A percentile compares a stretch with the other conserved stretches of the same genome.
Conservation (phyloP, 2,329 filamentous ascomycete genomes). For the Aspergillus chevalieri region DNA sequence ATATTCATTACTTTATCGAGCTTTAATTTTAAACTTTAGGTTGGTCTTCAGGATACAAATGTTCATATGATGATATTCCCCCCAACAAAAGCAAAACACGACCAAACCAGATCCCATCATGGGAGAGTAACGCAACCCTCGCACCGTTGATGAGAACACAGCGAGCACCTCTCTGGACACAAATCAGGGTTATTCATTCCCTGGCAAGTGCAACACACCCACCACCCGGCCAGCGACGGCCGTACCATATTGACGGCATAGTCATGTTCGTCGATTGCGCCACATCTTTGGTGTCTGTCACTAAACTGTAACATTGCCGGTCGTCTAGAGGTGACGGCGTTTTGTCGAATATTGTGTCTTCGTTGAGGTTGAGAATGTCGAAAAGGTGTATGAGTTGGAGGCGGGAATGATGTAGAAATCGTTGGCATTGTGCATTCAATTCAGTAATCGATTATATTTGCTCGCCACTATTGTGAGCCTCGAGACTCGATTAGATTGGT, state of each 20-base stretch:
- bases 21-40: too few species aligned
- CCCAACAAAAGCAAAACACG: not conserved
- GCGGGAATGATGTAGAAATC: not conserved
- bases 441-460: too few species aligned
- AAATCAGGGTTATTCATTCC: slow-evolving; percentile 15
- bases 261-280: not conserved
- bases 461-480: too few species aligned
- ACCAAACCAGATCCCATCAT: not conserved
- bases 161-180: slow-evolving; percentile 9
- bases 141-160: slow-evolving; percentile 12
- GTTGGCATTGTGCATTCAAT: not conserved
- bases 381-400: not conserved
- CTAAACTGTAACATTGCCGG: too few species aligned
- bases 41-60: too few species aligned
- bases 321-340: not conserved
- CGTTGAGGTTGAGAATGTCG: not conserved
- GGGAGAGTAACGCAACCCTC: not conserved
- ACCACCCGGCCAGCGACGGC: slow-evolving; percentile 11
- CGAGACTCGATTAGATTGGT: too few species aligned
- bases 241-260: not conserved
- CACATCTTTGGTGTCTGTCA: not conserved
- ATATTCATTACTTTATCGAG: too few species aligned
- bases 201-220: slow-evolving; percentile 19
- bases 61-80: too few species aligned
- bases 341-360: not conserved